Evolutionary conservation across 2,329 filamentous ascomycete genomes (phyloP), one percentile per base, ranked within the genome.

Genomic region (Cryphonectria naterciae): DNA sequence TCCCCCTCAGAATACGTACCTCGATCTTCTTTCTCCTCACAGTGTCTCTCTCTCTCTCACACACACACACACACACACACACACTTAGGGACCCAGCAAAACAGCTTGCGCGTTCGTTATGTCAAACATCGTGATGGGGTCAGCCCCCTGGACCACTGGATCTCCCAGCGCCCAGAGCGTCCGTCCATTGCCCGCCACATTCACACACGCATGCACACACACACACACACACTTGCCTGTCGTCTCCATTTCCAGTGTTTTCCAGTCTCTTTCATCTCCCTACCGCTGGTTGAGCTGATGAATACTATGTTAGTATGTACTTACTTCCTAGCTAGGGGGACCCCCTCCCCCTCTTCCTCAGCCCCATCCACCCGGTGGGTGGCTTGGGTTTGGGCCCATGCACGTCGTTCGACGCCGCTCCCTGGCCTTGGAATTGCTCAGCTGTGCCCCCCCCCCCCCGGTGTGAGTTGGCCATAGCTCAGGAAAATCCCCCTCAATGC

Each of bases 21-120:
- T n/a, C 19, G 46, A n/a, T 49, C 49, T 69, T 63, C 43, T 49
- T 17, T 28, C 6, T 56, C 60, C n/a, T 39, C 35, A 17, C 19
- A 19, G 17, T 22, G 1, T 39, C 35, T 10, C 35, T 37, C 37
- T 39, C 37, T 41, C 46, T 62, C 41, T 22, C 10, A n/a, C n/a
- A n/a, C n/a, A n/a, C n/a, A n/a, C n/a, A n/a, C n/a, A n/a, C n/a
- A n/a, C n/a, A n/a, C n/a, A n/a, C n/a, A n/a, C n/a, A n/a, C n/a
- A n/a, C n/a, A n/a, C n/a, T n/a, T n/a, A n/a, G n/a, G 22, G 15
- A 60, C 67, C 62, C 56, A 32, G 58, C 35, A 22, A 39, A 25
- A 22, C 28, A n/a, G 70, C 64, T 70, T 72, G 68, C 70, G 70
- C 64, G 68, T 68, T 68, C 70, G 56, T 32, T 49, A 54, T 67